Evolutionary conservation across 2,329 filamentous ascomycete genomes (phyloP), one percentile per base, ranked within the genome.

Genomic region (Geoglossum cookeanum): DNA sequence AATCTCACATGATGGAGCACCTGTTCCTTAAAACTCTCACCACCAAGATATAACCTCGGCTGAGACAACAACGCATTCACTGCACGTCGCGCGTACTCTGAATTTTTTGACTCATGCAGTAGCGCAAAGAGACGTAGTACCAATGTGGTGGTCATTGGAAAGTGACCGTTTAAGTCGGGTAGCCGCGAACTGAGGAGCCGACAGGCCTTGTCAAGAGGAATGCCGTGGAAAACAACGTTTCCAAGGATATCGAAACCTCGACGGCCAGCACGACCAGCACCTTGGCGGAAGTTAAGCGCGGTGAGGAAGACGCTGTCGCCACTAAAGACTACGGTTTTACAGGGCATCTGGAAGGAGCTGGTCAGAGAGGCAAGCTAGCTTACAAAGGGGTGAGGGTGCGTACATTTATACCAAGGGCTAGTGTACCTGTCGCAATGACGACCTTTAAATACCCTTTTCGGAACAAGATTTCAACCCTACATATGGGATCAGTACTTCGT

Each of bases 171-270:
- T 0, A 91, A 74, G 60, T 86, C 83, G 0, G 85, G 86, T 0
- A 91, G 72, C 13, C 80, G 74, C 0, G 85, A 87, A 58, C 83
- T 86, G 64, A 90, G 78, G 55, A 91, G 75, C 55, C 85, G 78
- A 60, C 78, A 76, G 1, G 81, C 78, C 62, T 86, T 83, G 48
- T 76, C 71, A 6, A 70, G 66, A 0, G 76, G 70, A 15, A 91
- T 75, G 1, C 78, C 78, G 60, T 85, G 81, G 67, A 91, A 91
- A 1, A 91, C 83, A 1, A 91, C 83, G 63, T 91, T 91, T 58
- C 86, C 86, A 1, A 91, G 76, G 27, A 88, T 71, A 65, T 91
- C 86, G 60, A 91, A 91, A 1, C 86, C 86, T 70, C 86, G 78
- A 68, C 86, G 81, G 62, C 86, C 86, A 35, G 86, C 83, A 74